These are phyloP conservation scores for Apiotrichum laibachii DNA, from an alignment of 1,284 basidiomycete genomes.

Conservation along the genomic window DNA sequence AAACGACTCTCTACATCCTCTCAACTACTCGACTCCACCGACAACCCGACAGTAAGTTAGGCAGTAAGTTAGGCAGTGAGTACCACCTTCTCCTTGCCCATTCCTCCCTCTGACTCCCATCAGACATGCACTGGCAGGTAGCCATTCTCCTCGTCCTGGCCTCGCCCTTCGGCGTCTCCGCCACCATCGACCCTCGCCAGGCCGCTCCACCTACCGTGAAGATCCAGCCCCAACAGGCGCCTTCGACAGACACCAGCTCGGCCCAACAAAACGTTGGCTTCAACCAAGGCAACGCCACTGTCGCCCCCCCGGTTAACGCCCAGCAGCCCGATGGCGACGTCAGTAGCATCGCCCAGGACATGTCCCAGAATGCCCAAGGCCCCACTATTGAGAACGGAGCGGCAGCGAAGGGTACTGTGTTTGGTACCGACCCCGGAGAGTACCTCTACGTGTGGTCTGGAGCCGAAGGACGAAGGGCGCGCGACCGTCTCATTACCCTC, in stretches of 20 bases:
- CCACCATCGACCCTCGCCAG: too few species aligned
- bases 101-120: too few species aligned
- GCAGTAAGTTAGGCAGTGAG: too few species aligned
- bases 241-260: background rate
- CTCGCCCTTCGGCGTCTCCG: background rate
- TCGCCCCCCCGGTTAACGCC: background rate
- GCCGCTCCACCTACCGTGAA: too few species aligned
- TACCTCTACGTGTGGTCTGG: constrained; percentile 22
- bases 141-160: too few species aligned
- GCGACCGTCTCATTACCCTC: constrained; percentile 19
- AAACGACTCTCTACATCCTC: too few species aligned
- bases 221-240: too few species aligned
- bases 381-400: background rate
- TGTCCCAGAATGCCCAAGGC: background rate
- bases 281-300: background rate
- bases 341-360: background rate
- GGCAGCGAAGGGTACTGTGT: background rate
- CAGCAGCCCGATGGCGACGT: background rate
- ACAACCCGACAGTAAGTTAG: too few species aligned
- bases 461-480: constrained; percentile 10
- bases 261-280: background rate
- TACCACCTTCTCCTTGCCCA: too few species aligned
- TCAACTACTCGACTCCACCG: too few species aligned
- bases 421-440: constrained; percentile 4
- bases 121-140: too few species aligned